Evolutionary conservation across 176 grass and related monocot species (phyloP).

Genomic region (Guadua angustifolia): DNA sequence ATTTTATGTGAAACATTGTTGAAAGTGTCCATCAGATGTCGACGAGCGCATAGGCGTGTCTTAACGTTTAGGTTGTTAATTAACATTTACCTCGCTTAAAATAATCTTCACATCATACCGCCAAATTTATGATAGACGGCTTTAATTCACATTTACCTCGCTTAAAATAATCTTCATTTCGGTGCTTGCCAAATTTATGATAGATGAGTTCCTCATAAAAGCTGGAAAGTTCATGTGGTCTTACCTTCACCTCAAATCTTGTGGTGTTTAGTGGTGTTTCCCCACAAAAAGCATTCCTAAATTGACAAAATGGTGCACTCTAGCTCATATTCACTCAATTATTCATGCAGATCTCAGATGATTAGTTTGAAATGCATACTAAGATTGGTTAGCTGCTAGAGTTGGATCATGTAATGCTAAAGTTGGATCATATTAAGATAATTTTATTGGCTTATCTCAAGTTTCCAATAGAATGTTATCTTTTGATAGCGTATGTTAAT

Average conservation of each 20-base stretch:
- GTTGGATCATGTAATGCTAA: slow-evolving; percentile 16
- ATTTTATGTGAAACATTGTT: too few relatives aligned
- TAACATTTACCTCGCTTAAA: not conserved
- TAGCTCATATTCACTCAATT: not conserved
- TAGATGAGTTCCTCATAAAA: not conserved
- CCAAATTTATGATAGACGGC: too few relatives aligned
- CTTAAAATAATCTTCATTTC: not conserved
- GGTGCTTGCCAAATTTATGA: not conserved
- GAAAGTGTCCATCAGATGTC: too few relatives aligned
- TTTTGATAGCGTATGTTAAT: not conserved
- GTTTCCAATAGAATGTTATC: not conserved
- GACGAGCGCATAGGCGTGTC: slow-evolving; percentile 16
- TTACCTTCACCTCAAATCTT: too few relatives aligned
- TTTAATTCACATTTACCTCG: too few relatives aligned
- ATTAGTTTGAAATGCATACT: slow-evolving; percentile 30
- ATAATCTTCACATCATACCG: too few relatives aligned
- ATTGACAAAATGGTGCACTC: too few relatives aligned
- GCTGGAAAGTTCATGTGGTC: not conserved
- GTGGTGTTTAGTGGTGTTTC: too few relatives aligned
- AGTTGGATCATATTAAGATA: too few relatives aligned
- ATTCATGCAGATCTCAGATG: slow-evolving; percentile 13
- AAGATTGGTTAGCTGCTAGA: slow-evolving; percentile 7
- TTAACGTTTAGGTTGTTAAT: not conserved
- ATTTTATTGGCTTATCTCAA: too few relatives aligned
- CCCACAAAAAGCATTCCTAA: not conserved